Evolutionary conservation across 768 basidiomycete genomes (phyloP).

Genomic region (Cystofilobasidium capitatum): DNA sequence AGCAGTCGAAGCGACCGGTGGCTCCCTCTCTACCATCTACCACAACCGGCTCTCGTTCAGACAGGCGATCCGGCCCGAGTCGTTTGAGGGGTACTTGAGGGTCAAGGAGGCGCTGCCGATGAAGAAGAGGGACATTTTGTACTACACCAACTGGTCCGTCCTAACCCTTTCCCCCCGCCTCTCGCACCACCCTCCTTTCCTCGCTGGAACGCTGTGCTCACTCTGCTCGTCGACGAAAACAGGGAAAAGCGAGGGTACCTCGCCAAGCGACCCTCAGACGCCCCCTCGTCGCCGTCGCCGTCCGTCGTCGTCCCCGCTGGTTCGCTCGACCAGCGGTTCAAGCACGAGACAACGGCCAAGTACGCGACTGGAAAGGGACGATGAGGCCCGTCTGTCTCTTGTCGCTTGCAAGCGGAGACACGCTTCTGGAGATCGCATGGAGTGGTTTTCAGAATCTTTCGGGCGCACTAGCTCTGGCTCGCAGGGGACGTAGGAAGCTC

Average conservation of each 20-base stretch:
- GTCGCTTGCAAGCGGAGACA: no score
- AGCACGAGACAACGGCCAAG: neutral
- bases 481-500: no score
- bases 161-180: no score
- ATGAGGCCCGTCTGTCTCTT: no score
- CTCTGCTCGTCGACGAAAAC: neutral
- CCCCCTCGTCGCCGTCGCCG: neutral
- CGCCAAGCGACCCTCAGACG: conserved; percentile 10
- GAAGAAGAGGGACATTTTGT: conserved; percentile 33
- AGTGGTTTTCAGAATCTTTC: no score
- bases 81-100: conserved; percentile 32
- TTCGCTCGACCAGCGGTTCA: neutral
- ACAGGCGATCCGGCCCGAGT: conserved; percentile 42
- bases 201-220: neutral
- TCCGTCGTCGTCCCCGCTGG: neutral
- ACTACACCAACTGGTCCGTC: conserved; percentile 32
- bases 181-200: neutral
- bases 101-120: conserved; percentile 31
- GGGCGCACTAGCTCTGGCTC: no score
- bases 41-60: conserved; percentile 78
- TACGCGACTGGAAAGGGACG: neutral
- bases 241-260: conserved; percentile 27
- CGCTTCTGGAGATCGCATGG: no score
- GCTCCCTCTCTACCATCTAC: conserved; percentile 77
- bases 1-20: conserved; percentile 72